These are phyloP conservation scores for Tricholomella constricta DNA, from an alignment of 768 basidiomycete species.

Conservation along the genomic window DNA sequence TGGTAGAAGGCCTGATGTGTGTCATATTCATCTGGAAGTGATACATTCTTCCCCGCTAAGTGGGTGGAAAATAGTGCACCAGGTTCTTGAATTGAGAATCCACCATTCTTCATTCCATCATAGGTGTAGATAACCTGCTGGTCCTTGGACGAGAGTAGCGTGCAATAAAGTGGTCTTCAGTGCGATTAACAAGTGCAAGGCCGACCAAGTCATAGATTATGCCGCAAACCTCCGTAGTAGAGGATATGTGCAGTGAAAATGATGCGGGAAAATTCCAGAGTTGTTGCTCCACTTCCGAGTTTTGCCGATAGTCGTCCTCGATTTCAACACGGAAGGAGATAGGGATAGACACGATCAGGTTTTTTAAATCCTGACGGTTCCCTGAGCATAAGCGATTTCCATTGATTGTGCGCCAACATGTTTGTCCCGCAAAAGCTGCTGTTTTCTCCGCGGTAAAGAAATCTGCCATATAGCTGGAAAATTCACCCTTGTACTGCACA, in stretches of 20 bases:
- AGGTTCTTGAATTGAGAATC: constrained; percentile 10
- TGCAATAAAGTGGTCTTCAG: constrained; percentile 24
- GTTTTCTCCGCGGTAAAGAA: not conserved
- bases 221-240: constrained; percentile 2
- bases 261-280: constrained; percentile 24
- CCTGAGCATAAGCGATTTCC: constrained; percentile 18
- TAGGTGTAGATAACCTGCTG: constrained; percentile 21
- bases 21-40: constrained; percentile 14
- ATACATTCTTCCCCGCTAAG: constrained; percentile 9
- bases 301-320: not conserved
- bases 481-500: not conserved
- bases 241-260: constrained; percentile 6
- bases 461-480: not conserved
- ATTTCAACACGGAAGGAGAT: constrained; percentile 21
- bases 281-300: not conserved
- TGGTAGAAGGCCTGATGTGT: constrained; percentile 20
- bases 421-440: not conserved
- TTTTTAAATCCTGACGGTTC: constrained; percentile 5
- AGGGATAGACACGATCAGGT: constrained; percentile 22
- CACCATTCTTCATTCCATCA: constrained; percentile 19
- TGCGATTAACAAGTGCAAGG: constrained; percentile 18
- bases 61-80: constrained; percentile 7
- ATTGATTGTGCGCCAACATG: constrained; percentile 23
- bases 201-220: constrained; percentile 27
- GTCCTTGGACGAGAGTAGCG: constrained; percentile 15